Conservation (phyloP, 2,329 filamentous ascomycete species). For the Lecanoromycetidae sp. region DNA sequence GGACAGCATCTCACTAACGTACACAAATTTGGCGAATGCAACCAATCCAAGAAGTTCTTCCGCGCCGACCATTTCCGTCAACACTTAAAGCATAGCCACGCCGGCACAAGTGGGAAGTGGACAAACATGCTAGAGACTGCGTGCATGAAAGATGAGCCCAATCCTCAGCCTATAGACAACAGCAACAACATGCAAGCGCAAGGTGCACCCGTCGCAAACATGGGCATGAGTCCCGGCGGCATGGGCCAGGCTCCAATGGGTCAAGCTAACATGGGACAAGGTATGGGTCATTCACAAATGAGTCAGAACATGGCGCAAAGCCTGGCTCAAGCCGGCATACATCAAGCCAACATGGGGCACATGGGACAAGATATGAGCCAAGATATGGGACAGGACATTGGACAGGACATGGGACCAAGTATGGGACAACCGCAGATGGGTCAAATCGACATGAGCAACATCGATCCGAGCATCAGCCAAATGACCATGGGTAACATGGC, state of each 20-base stretch:
- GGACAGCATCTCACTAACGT: constrained; percentile 77
- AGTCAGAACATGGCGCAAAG: too few species aligned
- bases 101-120: constrained; percentile 94
- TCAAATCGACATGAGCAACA: constrained; percentile 14
- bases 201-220: constrained; percentile 14
- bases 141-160: constrained; percentile 82
- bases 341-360: constrained; percentile 5
- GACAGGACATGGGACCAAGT: constrained; percentile 8
- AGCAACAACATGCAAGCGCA: constrained; percentile 1
- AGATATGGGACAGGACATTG: constrained; percentile 2
- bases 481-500: constrained; percentile 10
- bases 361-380: constrained; percentile 3
- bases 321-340: constrained; percentile 1
- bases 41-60: constrained; percentile 96
- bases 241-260: constrained; percentile 8
- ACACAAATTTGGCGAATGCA: constrained; percentile 97
- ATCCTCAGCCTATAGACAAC: constrained; percentile 8
- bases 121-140: constrained; percentile 95
- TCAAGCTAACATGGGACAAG: constrained; percentile 11
- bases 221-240: constrained; percentile 14
- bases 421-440: constrained; percentile 8
- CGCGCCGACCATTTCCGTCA: constrained; percentile 95
- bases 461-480: constrained; percentile 13
- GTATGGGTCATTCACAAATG: too few species aligned
- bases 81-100: constrained; percentile 94